Evolutionary conservation across 2,329 filamentous ascomycete genomes (phyloP), one percentile per base, ranked within the genome.

Genomic region (Penicillium sp.): DNA sequence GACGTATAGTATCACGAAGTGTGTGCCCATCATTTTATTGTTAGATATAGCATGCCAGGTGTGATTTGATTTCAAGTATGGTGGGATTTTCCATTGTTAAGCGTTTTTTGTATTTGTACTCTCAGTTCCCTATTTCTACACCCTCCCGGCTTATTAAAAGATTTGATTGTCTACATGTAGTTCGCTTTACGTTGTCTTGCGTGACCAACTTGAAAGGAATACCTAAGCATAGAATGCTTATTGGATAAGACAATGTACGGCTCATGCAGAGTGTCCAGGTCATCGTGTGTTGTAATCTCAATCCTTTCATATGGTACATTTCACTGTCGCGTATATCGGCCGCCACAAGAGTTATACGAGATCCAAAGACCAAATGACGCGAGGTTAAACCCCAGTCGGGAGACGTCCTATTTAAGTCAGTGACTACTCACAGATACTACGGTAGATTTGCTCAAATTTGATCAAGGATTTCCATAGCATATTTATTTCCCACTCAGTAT

Each of bases 401-500:
- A 46, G 2, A 5, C 1, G 2, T 18, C 18, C 11, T 52, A 52
- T 47, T 40, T 40, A 52, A 52, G 35, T 27, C 10, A 14, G 7
- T 14, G 8, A 11, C 13, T 23, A 10, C 18, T 18, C 43, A n/a
- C 13, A 40, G 36, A 23, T 38, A 2, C 2, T 6, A 3, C 11
- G 2, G 7, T 3, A 27, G 10, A 41, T 4, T 27, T 42, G 10
- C 14, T 48, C 19, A 32, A 42, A 53, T 6, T 18, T 19, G 10
- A 35, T 13, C 3, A 42, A 30, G 10, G 4, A 46, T 7, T 27
- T 7, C 7, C 18, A 51, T 10, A 5, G 30, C 18, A 26, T 10
- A 19, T 6, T 5, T 16, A 8, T 14, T 27, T 6, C 14, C 9
- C 11, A n/a, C 9, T 32, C 18, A 23, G 32, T 13, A 64, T 64